phyloP scores from a whole-genome alignment of 2,329 filamentous ascomycete species.

The Xylaria arbuscula region DNA sequence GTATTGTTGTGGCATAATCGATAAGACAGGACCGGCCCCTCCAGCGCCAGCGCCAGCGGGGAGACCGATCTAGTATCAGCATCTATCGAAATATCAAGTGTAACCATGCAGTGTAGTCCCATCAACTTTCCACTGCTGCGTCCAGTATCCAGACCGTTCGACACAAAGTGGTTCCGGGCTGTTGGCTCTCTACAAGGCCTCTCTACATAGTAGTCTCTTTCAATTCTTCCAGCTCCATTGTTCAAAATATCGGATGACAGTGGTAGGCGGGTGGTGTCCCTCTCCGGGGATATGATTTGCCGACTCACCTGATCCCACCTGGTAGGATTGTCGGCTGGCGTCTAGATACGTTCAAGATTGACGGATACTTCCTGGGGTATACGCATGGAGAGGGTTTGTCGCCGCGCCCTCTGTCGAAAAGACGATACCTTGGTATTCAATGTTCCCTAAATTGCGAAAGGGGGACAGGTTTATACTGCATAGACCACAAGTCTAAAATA shows the following conservation, averaged over 20 bases:
- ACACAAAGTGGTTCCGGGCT: background rate
- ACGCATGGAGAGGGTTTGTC: too few relatives aligned
- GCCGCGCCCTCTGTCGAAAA: background rate
- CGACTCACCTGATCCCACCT: constrained; percentile 12
- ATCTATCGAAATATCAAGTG: constrained; percentile 6
- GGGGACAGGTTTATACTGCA: background rate
- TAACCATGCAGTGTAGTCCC: background rate
- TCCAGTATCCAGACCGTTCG: background rate
- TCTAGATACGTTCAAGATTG: too few relatives aligned
- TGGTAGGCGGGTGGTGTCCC: constrained; percentile 1
- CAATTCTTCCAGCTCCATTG: too few relatives aligned
- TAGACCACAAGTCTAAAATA: background rate
- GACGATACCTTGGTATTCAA: background rate
- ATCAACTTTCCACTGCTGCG: background rate
- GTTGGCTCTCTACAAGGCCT: background rate
- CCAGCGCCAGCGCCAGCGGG: background rate
- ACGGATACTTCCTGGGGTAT: too few relatives aligned
- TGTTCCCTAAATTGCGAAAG: background rate
- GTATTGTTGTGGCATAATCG: constrained; percentile 20
- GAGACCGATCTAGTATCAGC: background rate
- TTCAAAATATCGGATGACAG: too few relatives aligned
- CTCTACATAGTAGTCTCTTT: too few relatives aligned
- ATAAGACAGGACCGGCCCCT: constrained; percentile 20
- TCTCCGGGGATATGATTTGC: constrained; percentile 21
- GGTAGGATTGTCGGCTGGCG: background rate